A percentile compares a stretch with the other conserved stretches of the same genome.
Evolutionary conservation across 2,329 filamentous ascomycete genomes (phyloP).

Genomic region (Juglanconis oblonga): DNA sequence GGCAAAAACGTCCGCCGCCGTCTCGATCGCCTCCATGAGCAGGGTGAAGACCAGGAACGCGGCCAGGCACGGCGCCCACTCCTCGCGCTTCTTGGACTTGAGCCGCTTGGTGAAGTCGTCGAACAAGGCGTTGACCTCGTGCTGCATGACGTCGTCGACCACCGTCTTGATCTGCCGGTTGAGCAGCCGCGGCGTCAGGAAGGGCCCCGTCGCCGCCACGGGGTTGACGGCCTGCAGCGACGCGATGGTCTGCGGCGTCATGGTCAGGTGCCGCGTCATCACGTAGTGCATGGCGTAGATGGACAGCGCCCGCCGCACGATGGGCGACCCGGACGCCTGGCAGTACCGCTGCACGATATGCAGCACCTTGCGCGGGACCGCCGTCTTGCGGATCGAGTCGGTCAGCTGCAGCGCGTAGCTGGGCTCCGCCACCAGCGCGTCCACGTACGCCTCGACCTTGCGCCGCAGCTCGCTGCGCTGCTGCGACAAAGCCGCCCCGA

Average conservation of each 20-base stretch:
- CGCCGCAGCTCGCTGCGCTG: constrained; percentile 46
- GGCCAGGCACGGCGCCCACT: constrained; percentile 57
- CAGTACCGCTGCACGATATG: constrained; percentile 47
- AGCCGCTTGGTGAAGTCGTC: constrained; percentile 51
- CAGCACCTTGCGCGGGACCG: constrained; percentile 45
- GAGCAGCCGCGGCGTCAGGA: constrained; percentile 51
- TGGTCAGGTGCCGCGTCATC: constrained; percentile 52
- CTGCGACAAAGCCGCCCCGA: no score
- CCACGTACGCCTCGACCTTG: constrained; percentile 46
- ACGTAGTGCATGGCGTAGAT: constrained; percentile 58
- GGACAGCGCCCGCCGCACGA: constrained; percentile 51
- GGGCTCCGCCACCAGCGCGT: constrained; percentile 46
- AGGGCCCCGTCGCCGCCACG: constrained; percentile 41
- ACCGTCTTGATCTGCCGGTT: constrained; percentile 56
- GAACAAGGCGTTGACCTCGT: constrained; percentile 51
- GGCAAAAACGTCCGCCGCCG: constrained; percentile 50
- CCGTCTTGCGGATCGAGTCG: constrained; percentile 41
- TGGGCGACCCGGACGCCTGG: constrained; percentile 42
- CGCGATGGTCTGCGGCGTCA: constrained; percentile 43
- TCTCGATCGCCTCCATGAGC: constrained; percentile 57
- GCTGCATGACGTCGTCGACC: constrained; percentile 52
- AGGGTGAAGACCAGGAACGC: constrained; percentile 56
- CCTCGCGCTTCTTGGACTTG: constrained; percentile 49
- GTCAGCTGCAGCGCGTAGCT: constrained; percentile 50
- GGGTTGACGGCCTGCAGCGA: constrained; percentile 39